Evolutionary conservation across 345 rosid species (phyloP), one percentile per base, ranked within the genome.

Genomic region (Pugionium cornutum): DNA sequence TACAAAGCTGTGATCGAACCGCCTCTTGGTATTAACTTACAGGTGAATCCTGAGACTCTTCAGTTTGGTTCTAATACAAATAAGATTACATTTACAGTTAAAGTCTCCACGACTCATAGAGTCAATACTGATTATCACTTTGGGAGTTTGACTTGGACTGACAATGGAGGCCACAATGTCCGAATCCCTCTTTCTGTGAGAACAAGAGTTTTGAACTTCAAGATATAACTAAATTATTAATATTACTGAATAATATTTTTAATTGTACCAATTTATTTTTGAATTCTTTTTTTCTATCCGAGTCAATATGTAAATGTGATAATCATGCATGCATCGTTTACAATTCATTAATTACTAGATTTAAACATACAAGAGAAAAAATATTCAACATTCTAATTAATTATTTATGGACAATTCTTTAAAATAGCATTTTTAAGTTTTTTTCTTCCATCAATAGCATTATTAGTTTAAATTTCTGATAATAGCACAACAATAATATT

Each of bases 141-240:
- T 77, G 92, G 92, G 45, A 83, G 89, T 77, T 65, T 86, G 31
- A 78, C 81, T 39, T 86, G 92, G 92, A 77, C 67, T 4, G 82
- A 84, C 61, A 29, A 60, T 53, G 82, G 81, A 2, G 44, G 46
- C 9, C 85, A 83, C 34, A 45, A 34, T 40, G 87, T 86, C 7
- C 73, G 68, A 50, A 84, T 72, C 61, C 89, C 92, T 3, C 53
- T 84, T 46, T 77, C 83, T 10, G 83, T 84, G 41, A 84, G 84
- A 39, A 77, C 83, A 25, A 56, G 73, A 67, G 41, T 74, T 67
- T n/a, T 67, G 43, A 68, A 44, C 42, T 66, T 66, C 57, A 73
- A 73, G 44, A 2, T 66, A 50, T 73, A 58, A 65, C 35, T 26
- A 63, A 35, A 7, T 18, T 58, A 9, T 18, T 33, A 5, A 46